Percentiles rank a stretch among this genome's conserved stretches.
Evolutionary conservation across 805 yeast species (phyloP).

Genomic region (Monosporozyma aerobia): DNA sequence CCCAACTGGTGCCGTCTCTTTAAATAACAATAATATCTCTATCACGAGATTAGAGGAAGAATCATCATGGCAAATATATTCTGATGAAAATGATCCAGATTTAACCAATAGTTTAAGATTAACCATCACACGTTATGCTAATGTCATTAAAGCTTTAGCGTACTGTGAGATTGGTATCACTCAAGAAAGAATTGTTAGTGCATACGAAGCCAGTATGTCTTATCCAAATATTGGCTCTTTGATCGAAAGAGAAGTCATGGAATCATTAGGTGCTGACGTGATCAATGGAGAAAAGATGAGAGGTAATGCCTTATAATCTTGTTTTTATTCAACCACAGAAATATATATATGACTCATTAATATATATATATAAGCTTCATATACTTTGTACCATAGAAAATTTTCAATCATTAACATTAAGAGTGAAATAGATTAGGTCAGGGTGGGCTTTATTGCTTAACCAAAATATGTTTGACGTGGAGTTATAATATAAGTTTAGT

Average conservation of each 20-base stretch:
- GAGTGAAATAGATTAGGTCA: constrained; percentile 1
- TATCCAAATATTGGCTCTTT: constrained; percentile 62
- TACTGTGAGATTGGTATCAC: constrained; percentile 79
- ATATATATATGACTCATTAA: background rate
- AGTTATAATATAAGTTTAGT: constrained; percentile 8
- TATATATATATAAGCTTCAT: background rate
- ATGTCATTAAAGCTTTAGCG: constrained; percentile 76
- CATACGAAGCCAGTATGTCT: constrained; percentile 84
- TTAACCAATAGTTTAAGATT: constrained; percentile 53
- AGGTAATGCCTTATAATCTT: constrained; percentile 32
- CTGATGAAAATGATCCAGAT: constrained; percentile 71
- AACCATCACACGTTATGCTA: constrained; percentile 76
- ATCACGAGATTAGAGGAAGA: constrained; percentile 88
- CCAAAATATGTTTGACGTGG: constrained; percentile 32
- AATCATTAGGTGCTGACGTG: constrained; percentile 61
- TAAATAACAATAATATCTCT: constrained; percentile 38
- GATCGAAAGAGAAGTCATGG: constrained; percentile 66
- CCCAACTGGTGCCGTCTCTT: constrained; percentile 27
- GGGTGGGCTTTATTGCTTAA: constrained; percentile 42
- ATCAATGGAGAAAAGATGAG: constrained; percentile 67
- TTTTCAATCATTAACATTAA: background rate
- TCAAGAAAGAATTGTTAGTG: constrained; percentile 66
- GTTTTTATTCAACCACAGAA: background rate
- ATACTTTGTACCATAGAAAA: background rate
- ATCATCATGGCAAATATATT: constrained; percentile 89